phyloP scores from a whole-genome alignment of 371 early-diverging fungal genomes.

The Massospora cicadina region DNA sequence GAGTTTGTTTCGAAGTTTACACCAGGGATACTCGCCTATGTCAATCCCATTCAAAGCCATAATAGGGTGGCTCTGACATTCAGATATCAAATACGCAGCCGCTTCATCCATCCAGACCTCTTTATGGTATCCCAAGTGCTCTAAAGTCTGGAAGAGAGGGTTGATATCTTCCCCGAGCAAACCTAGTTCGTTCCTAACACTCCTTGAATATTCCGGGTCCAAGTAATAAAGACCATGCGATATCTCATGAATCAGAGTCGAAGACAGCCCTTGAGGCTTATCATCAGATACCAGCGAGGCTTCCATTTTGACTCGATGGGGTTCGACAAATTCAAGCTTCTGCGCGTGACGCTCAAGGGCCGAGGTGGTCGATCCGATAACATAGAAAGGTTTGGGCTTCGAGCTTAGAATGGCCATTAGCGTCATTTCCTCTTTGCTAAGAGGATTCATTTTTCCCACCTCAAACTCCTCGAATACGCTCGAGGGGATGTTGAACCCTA shows the following conservation, averaged over 20 bases:
- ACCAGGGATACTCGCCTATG: not conserved
- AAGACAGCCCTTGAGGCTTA: not conserved
- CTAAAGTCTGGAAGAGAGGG: not conserved
- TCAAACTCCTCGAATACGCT: not conserved
- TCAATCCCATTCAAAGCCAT: not conserved
- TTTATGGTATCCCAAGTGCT: not conserved
- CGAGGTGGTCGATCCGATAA: not conserved
- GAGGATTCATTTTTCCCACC: not conserved
- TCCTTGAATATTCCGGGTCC: not conserved
- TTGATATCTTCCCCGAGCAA: not conserved
- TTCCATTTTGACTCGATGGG: not conserved
- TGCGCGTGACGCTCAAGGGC: not conserved
- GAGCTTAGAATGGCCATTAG: not conserved
- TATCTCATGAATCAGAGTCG: conserved; percentile 5
- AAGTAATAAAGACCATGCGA: not conserved
- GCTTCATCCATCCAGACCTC: not conserved
- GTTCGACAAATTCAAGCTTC: not conserved
- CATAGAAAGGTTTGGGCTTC: not conserved
- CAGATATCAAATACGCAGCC: not conserved
- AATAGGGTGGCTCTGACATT: not conserved
- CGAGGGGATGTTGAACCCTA: not conserved
- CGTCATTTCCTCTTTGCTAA: not conserved
- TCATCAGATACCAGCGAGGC: not conserved
- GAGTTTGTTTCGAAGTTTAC: not conserved
- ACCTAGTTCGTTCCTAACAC: not conserved